Percentiles rank a stretch among this genome's conserved stretches.
These are phyloP conservation scores for Tuber borchii DNA, from an alignment of 495 filamentous ascomycete species.

Conservation along the genomic window DNA sequence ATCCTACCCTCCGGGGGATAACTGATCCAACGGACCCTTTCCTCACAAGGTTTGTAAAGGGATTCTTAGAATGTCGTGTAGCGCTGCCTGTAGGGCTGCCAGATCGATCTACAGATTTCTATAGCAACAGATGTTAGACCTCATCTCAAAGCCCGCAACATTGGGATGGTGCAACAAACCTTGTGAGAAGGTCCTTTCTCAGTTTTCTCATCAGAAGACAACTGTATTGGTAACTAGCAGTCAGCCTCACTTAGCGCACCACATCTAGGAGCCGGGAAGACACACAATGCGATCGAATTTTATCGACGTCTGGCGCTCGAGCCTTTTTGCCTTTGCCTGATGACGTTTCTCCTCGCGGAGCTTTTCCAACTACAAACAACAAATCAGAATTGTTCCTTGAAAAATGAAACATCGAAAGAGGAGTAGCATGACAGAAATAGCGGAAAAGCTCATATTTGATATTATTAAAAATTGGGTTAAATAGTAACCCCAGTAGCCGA, in stretches of 20 bases:
- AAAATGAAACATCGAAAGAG: neutral
- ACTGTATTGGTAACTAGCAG: neutral
- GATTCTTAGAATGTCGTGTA: conserved; percentile 1
- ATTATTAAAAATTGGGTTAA: neutral
- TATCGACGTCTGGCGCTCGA: conserved; percentile 42
- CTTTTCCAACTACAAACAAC: conserved; percentile 17
- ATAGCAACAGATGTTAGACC: neutral
- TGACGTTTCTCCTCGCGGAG: conserved; percentile 45
- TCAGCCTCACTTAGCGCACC: neutral
- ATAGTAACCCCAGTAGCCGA: neutral
- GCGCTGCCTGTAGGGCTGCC: neutral
- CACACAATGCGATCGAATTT: conserved; percentile 22
- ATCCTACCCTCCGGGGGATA: neutral
- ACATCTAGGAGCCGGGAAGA: neutral
- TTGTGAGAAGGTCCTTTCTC: neutral
- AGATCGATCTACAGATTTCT: neutral
- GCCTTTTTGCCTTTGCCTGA: conserved; percentile 52
- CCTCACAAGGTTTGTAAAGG: neutral
- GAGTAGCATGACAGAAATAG: neutral
- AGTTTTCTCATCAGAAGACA: neutral
- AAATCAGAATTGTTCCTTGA: neutral
- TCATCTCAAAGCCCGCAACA: neutral
- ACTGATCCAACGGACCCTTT: neutral
- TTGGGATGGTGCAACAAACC: neutral
- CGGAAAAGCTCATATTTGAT: neutral